These are phyloP conservation scores for Fraxinus pennsylvanica DNA, from an alignment of 257 asterid species.

Conservation along the genomic window DNA sequence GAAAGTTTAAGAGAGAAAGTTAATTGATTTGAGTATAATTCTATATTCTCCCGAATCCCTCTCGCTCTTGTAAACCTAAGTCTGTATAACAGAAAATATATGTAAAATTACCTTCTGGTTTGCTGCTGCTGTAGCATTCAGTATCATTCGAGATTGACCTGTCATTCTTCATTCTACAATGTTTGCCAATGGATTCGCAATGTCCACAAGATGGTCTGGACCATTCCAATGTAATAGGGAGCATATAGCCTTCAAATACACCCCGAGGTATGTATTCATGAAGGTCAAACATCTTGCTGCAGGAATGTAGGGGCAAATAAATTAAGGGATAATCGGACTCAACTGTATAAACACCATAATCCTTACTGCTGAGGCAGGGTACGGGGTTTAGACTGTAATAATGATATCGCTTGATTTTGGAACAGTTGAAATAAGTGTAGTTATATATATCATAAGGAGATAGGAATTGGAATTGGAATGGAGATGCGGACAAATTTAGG, in stretches of 20 bases:
- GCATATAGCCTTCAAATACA: neutral
- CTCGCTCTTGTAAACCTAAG: neutral
- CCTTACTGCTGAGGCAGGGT: neutral
- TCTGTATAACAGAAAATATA: too few relatives aligned
- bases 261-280: neutral
- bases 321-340: fast-evolving
- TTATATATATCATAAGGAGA: too few relatives aligned
- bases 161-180: neutral
- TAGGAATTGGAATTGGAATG: too few relatives aligned
- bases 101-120: neutral
- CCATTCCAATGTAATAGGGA: neutral
- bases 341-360: neutral
- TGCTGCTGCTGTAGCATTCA: neutral
- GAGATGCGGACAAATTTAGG: too few relatives aligned
- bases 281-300: too few relatives aligned
- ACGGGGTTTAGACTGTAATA: neutral
- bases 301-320: too few relatives aligned
- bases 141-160: neutral
- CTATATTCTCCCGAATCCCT: too few relatives aligned
- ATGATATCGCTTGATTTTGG: neutral
- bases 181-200: neutral
- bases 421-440: slow-evolving; percentile 13
- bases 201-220: neutral
- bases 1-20: too few relatives aligned
- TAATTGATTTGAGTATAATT: too few relatives aligned